Percentiles rank a stretch among this genome's conserved stretches.
Evolutionary conservation across 1,284 basidiomycete genomes (phyloP).

Genomic region (Apiotrichum akiyoshidainum): DNA sequence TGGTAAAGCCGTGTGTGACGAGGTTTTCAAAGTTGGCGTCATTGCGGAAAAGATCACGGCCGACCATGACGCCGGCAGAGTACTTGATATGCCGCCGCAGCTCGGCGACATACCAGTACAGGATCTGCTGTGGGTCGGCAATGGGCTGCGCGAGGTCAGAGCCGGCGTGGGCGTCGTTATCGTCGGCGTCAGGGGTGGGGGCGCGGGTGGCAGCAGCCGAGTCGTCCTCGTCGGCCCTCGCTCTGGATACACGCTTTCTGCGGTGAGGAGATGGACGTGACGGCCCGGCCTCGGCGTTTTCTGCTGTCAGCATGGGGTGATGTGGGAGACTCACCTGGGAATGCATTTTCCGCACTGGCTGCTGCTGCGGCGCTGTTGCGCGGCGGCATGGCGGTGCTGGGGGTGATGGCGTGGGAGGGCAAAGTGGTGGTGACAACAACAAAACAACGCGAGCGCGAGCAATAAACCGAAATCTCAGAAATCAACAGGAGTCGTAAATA

Average conservation of each 20-base stretch:
- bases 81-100: constrained; percentile 4
- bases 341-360: not conserved
- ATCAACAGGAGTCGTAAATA: no score
- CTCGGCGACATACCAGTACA: constrained; percentile 13
- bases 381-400: not conserved
- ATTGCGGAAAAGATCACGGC: not conserved
- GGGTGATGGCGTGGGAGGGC: not conserved
- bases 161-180: no score
- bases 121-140: no score
- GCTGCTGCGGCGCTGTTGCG: no score
- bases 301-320: constrained; percentile 2
- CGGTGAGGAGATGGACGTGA: not conserved
- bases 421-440: not conserved
- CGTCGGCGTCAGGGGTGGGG: not conserved
- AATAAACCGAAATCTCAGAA: no score
- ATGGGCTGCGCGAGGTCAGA: no score
- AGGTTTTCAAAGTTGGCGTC: not conserved
- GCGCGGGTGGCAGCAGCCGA: not conserved
- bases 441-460: no score
- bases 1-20: not conserved
- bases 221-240: not conserved
- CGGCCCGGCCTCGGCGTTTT: not conserved
- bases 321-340: no score
- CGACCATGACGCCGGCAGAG: not conserved
- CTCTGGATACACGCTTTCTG: not conserved